Evolutionary conservation across 345 rosid species (phyloP).

Genomic region (Lagerstroemia speciosa): DNA sequence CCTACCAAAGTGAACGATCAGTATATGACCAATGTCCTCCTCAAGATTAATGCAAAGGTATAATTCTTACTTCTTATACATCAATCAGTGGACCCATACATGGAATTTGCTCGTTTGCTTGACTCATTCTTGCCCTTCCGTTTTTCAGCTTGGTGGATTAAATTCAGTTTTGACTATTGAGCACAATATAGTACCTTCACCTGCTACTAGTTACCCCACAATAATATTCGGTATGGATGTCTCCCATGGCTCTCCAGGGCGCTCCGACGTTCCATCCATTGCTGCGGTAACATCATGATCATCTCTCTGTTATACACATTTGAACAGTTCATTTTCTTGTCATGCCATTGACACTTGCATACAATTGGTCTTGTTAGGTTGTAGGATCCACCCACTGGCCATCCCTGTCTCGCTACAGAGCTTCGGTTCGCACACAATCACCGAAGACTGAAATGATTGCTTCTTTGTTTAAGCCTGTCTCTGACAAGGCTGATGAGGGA

Average conservation of each 20-base stretch:
- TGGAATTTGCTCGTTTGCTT: neutral
- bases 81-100: neutral
- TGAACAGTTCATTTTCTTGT: neutral
- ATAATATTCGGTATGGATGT: conserved; percentile 94
- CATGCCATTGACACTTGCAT: neutral
- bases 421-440: conserved; percentile 36
- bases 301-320: neutral
- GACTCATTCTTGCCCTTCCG: neutral
- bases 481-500: conserved; percentile 28
- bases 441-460: conserved; percentile 40
- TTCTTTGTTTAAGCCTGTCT: conserved; percentile 25
- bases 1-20: conserved; percentile 66
- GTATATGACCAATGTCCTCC: conserved; percentile 72
- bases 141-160: conserved; percentile 75
- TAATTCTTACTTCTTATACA: conserved; percentile 1
- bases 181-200: conserved; percentile 44
- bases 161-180: conserved; percentile 63
- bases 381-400: conserved; percentile 43
- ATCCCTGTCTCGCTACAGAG: conserved; percentile 33
- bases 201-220: conserved; percentile 55
- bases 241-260: conserved; percentile 92
- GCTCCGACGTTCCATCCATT: conserved; percentile 76
- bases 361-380: conserved; percentile 18
- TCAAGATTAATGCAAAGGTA: conserved; percentile 94
- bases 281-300: conserved; percentile 57